Evolutionary conservation across 106 monocot species (phyloP).

Genomic region (Agapanthus africanus): DNA sequence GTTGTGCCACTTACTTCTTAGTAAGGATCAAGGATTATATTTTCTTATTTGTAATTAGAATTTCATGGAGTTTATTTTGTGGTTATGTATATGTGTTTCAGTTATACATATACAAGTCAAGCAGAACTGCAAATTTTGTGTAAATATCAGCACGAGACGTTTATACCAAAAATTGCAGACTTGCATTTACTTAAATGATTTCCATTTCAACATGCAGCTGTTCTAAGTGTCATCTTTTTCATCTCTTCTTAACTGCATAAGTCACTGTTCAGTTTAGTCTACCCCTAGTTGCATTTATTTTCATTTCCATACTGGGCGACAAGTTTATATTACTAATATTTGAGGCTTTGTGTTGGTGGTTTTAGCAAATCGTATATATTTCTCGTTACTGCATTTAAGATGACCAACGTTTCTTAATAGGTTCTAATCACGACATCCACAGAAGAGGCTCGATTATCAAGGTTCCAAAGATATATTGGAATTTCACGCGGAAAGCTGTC

Average conservation of each 20-base stretch:
- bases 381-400: not conserved
- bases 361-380: not conserved
- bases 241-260: not conserved
- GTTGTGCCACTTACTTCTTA: too few species aligned
- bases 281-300: not conserved
- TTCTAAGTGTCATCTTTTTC: not conserved
- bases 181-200: not conserved
- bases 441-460: constrained; percentile 33
- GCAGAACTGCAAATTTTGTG: not conserved
- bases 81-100: not conserved
- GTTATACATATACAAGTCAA: not conserved
- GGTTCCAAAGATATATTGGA: constrained; percentile 98
- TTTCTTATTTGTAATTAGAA: not conserved
- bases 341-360: not conserved
- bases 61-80: not conserved
- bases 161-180: not conserved
- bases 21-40: too few species aligned
- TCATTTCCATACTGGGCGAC: not conserved
- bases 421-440: constrained; percentile 17
- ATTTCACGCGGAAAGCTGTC: constrained; percentile 74
- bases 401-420: constrained; percentile 24
- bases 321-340: not conserved
- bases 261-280: not conserved
- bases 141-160: not conserved
- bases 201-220: not conserved